phyloP scores from a whole-genome alignment of 1,284 basidiomycete genomes.

The Butyriboletus appendiculatus region DNA sequence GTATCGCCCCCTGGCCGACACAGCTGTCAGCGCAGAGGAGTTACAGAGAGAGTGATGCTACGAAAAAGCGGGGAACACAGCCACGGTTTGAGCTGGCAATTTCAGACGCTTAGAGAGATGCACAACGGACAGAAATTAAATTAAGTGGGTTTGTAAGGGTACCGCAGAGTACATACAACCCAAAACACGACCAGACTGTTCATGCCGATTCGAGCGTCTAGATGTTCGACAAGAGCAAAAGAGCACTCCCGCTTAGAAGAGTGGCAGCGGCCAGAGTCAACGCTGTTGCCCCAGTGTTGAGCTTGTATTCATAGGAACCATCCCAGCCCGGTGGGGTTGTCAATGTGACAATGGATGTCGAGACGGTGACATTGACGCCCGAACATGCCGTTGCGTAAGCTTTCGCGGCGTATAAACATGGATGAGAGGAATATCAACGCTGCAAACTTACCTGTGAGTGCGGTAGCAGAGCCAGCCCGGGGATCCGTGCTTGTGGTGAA shows the following conservation, averaged over 20 bases:
- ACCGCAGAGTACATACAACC: background rate
- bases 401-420: slow-evolving; percentile 24
- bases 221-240: slow-evolving; percentile 55
- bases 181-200: background rate
- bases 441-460: slow-evolving; percentile 47
- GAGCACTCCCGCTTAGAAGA: slow-evolving; percentile 46
- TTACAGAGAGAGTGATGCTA: background rate
- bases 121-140: too few species aligned
- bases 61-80: background rate
- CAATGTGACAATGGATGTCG: slow-evolving; percentile 42
- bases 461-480: slow-evolving; percentile 54
- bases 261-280: slow-evolving; percentile 48
- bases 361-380: slow-evolving; percentile 39
- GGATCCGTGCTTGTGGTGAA: slow-evolving; percentile 51
- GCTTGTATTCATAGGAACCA: slow-evolving; percentile 50
- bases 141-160: background rate
- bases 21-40: background rate
- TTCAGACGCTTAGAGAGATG: background rate
- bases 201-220: slow-evolving; percentile 20
- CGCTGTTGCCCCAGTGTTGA: slow-evolving; percentile 44
- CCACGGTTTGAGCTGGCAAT: slow-evolving; percentile 2
- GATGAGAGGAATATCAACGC: background rate
- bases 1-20: background rate
- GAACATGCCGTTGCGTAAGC: slow-evolving; percentile 52
- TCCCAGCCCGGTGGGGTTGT: slow-evolving; percentile 54